A percentile compares a stretch with the other conserved stretches of the same genome.
Conservation (phyloP, 495 filamentous ascomycete species). For the Penicillium dipodomyicola region DNA sequence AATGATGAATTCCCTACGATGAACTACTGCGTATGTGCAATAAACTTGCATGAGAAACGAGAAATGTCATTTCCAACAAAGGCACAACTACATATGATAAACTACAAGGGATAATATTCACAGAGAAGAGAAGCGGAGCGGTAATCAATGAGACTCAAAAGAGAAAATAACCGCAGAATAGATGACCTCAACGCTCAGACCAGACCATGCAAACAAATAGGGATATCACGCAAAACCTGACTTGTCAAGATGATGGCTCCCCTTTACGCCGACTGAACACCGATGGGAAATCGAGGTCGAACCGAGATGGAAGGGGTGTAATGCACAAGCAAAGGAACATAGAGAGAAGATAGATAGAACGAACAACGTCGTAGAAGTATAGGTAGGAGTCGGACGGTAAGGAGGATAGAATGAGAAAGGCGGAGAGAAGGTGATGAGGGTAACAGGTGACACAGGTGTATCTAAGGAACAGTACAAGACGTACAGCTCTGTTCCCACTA, state of each 20-base stretch:
- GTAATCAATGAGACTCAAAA: constrained; percentile 5
- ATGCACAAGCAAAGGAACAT: constrained; percentile 16
- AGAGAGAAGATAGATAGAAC: constrained; percentile 6
- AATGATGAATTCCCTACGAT: constrained; percentile 6
- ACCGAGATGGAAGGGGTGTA: constrained; percentile 12
- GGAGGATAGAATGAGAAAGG: constrained; percentile 4
- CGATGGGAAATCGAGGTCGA: constrained; percentile 14
- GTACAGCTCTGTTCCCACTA: background rate
- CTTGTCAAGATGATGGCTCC: constrained; percentile 20
- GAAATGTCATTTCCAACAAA: background rate
- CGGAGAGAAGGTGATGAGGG: constrained; percentile 4
- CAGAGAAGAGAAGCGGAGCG: constrained; percentile 17
- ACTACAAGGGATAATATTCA: constrained; percentile 27
- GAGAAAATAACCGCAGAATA: constrained; percentile 11
- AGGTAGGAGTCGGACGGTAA: constrained; percentile 7
- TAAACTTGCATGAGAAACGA: background rate
- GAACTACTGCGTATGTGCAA: background rate
- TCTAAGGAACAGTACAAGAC: background rate
- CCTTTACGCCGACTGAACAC: background rate
- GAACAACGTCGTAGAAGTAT: constrained; percentile 7
- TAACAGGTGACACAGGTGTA: background rate
- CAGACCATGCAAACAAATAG: constrained; percentile 32
- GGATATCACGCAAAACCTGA: constrained; percentile 35
- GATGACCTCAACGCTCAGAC: constrained; percentile 29
- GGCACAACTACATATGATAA: constrained; percentile 7